Evolutionary conservation across 768 basidiomycete species (phyloP).

Genomic region (Boletus subparvulus): DNA sequence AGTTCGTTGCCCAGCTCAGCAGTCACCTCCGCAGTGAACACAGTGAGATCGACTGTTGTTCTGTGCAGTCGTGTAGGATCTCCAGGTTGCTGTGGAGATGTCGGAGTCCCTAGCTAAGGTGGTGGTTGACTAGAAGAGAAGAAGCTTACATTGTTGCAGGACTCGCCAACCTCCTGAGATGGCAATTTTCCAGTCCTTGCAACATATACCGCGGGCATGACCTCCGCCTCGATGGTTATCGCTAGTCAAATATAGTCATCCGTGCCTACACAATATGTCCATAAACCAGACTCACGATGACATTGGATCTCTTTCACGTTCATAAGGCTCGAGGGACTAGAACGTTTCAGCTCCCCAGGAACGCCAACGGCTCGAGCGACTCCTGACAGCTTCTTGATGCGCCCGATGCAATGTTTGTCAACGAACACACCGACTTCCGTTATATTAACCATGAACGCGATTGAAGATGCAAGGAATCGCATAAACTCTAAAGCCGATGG

Average conservation of each 20-base stretch:
- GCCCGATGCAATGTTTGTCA: conserved; percentile 66
- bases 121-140: neutral
- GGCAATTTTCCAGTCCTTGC: no score
- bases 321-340: conserved; percentile 65
- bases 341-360: conserved; percentile 52
- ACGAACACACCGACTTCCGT: conserved; percentile 74
- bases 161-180: conserved; percentile 33
- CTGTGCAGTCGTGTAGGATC: neutral
- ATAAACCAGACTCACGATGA: conserved; percentile 15
- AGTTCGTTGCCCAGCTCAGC: neutral
- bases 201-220: conserved; percentile 22
- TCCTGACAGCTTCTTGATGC: conserved; percentile 58
- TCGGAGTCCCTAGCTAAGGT: no score
- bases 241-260: conserved; percentile 36
- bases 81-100: no score
- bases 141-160: neutral
- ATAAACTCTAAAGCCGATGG: conserved; percentile 80
- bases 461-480: conserved; percentile 87
- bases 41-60: conserved; percentile 20
- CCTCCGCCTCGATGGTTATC: conserved; percentile 73
- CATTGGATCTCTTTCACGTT: conserved; percentile 53
- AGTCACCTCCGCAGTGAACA: conserved; percentile 25
- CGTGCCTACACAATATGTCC: no score
- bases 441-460: conserved; percentile 87
- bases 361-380: conserved; percentile 46